Conservation (phyloP, 2,329 filamentous ascomycete species). For the Trichoderma sp. region DNA sequence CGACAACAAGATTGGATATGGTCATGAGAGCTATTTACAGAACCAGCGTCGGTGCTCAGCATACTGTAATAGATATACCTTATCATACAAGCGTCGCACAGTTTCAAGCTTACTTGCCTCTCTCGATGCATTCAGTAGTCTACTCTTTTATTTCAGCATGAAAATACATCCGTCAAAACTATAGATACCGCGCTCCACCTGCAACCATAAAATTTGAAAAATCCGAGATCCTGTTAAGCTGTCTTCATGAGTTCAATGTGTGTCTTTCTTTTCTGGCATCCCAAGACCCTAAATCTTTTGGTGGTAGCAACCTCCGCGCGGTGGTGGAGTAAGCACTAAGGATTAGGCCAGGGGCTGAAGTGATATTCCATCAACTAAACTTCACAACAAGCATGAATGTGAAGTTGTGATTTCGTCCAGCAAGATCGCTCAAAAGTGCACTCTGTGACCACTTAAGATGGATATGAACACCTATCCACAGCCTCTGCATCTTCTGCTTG, state of each 20-base stretch:
- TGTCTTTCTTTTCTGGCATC: not conserved
- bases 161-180: too few species aligned
- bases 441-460: not conserved
- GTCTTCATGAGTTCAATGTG: not conserved
- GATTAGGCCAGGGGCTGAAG: not conserved
- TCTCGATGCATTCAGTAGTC: too few species aligned
- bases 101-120: too few species aligned
- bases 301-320: not conserved
- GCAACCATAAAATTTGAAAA: not conserved
- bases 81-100: too few species aligned
- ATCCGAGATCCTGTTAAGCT: not conserved
- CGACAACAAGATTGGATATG: too few species aligned
- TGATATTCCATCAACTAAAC: not conserved
- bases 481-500: not conserved
- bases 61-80: too few species aligned
- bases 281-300: not conserved
- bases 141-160: too few species aligned
- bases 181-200: not conserved
- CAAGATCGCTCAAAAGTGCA: not conserved
- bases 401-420: not conserved
- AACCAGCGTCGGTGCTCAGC: too few species aligned
- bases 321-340: not conserved
- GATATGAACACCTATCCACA: not conserved
- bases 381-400: not conserved
- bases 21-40: too few species aligned